A percentile compares a stretch with the other conserved stretches of the same genome.
phyloP scores from a whole-genome alignment of 257 asterid species.

The Eucommia ulmoides region DNA sequence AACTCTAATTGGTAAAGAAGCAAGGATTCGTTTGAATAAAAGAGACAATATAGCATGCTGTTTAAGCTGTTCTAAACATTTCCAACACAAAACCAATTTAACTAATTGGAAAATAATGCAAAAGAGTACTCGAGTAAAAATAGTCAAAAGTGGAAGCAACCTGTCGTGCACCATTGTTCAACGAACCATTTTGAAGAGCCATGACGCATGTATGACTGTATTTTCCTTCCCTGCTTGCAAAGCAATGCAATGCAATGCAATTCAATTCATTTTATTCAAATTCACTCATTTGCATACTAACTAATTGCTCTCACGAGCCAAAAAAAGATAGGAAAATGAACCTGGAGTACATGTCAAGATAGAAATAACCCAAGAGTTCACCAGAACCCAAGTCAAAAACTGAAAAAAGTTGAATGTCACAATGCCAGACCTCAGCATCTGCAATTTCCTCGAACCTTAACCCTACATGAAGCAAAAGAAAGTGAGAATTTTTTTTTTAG shows the following conservation, averaged over 20 bases:
- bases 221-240: constrained; percentile 67
- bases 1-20: no score
- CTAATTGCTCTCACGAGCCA: no score
- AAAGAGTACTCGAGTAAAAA: no score
- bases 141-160: constrained; percentile 19
- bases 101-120: no score
- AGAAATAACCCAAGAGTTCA: constrained; percentile 75
- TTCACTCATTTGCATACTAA: no score
- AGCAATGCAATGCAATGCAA: no score
- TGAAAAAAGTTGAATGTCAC: constrained; percentile 70
- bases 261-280: no score
- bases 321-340: constrained; percentile 8
- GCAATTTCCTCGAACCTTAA: constrained; percentile 63
- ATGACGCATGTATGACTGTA: constrained; percentile 84
- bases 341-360: constrained; percentile 84
- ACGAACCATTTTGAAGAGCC: constrained; percentile 77
- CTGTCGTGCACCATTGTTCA: constrained; percentile 41
- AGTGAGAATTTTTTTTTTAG: constrained; percentile 8
- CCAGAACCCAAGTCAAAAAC: constrained; percentile 69
- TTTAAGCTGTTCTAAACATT: no score
- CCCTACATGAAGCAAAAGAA: constrained; percentile 33
- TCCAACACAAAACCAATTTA: no score
- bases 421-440: constrained; percentile 77
- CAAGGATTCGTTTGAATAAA: no score
- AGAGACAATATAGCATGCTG: no score